phyloP scores from a whole-genome alignment of 1,284 basidiomycete genomes.

The Puccinia hordei region DNA sequence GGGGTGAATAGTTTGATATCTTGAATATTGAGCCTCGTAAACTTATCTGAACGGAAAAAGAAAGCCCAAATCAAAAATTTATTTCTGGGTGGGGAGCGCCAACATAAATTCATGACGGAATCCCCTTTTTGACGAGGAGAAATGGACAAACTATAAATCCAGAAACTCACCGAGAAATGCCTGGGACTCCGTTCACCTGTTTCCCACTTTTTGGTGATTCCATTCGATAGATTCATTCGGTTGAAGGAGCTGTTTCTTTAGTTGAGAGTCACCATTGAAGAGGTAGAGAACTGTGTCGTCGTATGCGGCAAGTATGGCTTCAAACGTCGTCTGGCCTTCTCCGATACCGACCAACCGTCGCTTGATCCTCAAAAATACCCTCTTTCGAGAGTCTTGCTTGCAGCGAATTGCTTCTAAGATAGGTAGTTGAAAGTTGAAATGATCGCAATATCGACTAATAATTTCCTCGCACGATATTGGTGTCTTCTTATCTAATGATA shows the following conservation, averaged over 20 bases:
- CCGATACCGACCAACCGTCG: conserved; percentile 22
- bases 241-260: conserved; percentile 7
- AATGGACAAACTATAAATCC: too few species aligned
- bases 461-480: conserved; percentile 21
- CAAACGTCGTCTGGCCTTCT: conserved; percentile 33
- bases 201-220: not conserved
- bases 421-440: conserved; percentile 32
- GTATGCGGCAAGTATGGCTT: conserved; percentile 29
- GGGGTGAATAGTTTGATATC: too few species aligned
- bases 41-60: too few species aligned
- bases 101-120: too few species aligned
- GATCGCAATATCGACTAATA: conserved; percentile 22
- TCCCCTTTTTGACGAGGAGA: too few species aligned
- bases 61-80: too few species aligned
- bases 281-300: conserved; percentile 26
- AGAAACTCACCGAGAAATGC: too few species aligned
- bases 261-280: conserved; percentile 13
- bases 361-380: conserved; percentile 18
- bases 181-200: too few species aligned
- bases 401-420: not conserved
- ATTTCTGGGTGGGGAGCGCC: too few species aligned
- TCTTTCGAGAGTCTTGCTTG: not conserved
- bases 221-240: conserved; percentile 21
- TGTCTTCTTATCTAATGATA: not conserved
- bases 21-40: too few species aligned